These are phyloP conservation scores for Agrocybe pediades DNA, from an alignment of 768 basidiomycete species.

Conservation along the genomic window DNA sequence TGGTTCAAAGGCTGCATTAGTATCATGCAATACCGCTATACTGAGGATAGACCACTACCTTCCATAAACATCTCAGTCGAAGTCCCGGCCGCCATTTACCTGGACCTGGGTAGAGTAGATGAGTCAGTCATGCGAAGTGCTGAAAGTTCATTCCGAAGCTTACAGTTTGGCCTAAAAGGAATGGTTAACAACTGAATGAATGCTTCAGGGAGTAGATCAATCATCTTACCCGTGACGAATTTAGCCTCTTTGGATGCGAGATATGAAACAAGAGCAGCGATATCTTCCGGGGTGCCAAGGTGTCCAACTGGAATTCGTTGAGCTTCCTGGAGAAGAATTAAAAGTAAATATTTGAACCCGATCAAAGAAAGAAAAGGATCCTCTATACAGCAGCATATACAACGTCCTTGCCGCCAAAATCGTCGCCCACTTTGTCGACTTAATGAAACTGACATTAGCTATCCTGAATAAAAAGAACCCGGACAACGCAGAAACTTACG, in stretches of 20 bases:
- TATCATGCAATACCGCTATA: too few relatives aligned
- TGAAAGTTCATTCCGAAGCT: not conserved
- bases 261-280: constrained; percentile 24
- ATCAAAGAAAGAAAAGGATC: not conserved
- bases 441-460: not conserved
- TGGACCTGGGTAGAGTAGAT: not conserved
- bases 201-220: not conserved
- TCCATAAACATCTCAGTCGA: not conserved
- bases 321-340: not conserved
- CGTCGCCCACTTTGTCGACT: constrained; percentile 3
- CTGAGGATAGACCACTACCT: too few relatives aligned
- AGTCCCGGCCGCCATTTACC: constrained; percentile 4
- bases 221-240: constrained; percentile 8
- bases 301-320: constrained; percentile 1
- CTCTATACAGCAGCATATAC: not conserved
- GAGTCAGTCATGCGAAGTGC: not conserved
- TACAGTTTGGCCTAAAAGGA: constrained; percentile 6
- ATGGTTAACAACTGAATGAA: not conserved
- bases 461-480: not conserved
- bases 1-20: too few relatives aligned
- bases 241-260: constrained; percentile 13
- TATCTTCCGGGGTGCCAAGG: constrained; percentile 28
- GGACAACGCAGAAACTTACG: constrained; percentile 6
- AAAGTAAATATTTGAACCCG: too few relatives aligned
- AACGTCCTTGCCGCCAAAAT: not conserved